Evolutionary conservation across 192 early-diverging fungal genomes (phyloP).

Genomic region (Nowakowskiella sp.): DNA sequence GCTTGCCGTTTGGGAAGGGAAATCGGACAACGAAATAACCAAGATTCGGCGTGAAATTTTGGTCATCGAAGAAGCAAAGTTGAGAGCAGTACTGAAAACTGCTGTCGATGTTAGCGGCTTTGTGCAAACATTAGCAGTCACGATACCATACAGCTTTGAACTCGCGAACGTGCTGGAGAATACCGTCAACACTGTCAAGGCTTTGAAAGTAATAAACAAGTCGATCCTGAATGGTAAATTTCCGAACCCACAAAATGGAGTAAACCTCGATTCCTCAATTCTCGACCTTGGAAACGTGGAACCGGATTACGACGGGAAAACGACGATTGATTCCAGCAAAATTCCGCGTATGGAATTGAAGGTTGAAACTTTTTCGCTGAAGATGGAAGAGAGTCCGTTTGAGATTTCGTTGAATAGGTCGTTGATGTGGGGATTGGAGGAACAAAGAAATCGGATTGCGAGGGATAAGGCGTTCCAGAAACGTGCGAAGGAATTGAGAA

Average conservation of each 20-base stretch:
- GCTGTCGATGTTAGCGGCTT: no score
- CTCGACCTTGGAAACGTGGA: background rate
- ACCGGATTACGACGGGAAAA: no score
- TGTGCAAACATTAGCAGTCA: no score
- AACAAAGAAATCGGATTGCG: conserved; percentile 29
- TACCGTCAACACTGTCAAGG: conserved; percentile 32
- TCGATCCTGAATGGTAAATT: conserved; percentile 11
- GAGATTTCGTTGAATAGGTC: conserved; percentile 32
- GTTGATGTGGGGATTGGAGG: conserved; percentile 31
- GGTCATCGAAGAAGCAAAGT: no score
- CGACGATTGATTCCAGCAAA: background rate
- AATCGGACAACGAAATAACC: no score
- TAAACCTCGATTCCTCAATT: background rate
- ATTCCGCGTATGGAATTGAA: conserved; percentile 15
- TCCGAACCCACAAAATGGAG: background rate
- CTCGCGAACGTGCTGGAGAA: conserved; percentile 32
- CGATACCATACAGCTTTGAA: conserved; percentile 24
- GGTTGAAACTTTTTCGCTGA: conserved; percentile 15
- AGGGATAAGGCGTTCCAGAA: conserved; percentile 43
- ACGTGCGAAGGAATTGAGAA: conserved; percentile 23
- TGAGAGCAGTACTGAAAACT: no score
- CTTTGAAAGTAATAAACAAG: conserved; percentile 23
- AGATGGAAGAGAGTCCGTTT: conserved; percentile 33
- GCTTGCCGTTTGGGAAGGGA: no score
- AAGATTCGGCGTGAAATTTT: no score